Base-by-base conservation (phyloP, 2,329 filamentous ascomycete species). In the Arachnopeziza araneosa region DNA sequence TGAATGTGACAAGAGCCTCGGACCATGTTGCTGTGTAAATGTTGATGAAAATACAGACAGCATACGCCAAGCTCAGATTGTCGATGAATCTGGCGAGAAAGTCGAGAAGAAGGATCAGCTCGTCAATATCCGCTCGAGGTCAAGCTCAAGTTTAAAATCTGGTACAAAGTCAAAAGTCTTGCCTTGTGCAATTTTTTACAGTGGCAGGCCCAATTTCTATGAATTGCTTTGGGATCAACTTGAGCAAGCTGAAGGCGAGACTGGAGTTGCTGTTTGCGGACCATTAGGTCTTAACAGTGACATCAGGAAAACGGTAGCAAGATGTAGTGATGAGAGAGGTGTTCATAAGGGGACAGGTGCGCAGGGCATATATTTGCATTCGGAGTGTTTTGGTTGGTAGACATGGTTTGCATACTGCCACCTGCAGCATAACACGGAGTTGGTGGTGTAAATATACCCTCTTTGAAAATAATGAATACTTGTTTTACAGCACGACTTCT, bases 291-390 rank as follows among this genome's bases (percentile, higher is more conserved):
- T 88, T 53, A 78, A 81, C 2, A 76, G 79, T n/a, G 77, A 82
- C 63, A 80, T 84, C 5, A 77, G 84, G 59, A 78, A 76, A 17
- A 78, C 75, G 58, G 83, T 83, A 0, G 83, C 82, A 2, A 75
- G 69, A 9, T 66, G 88, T 50, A 85, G 83, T 64, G 84, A 89
- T 69, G 85, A 88, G 71, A 76, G 85, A 30, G 85, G 83, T 2
- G 83, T 88, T 51, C 84, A 87, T 66, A 88, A 88, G 70, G 85
- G 85, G 1, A 87, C 82, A 0, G 84, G 84, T 0, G 85, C 85
- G 17, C 84, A 87, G 69, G 85, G 85, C 0, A 81, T 87, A 3
- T 44, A 44, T 44, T 44, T 44, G 12, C 36, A 44, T 44, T 14
- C 36, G 17, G 36, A 44, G 36, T 44, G 36, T 44, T 44, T 44